These are phyloP conservation scores for Saitozyma podzolica DNA, from an alignment of 768 basidiomycete genomes.

Conservation along the genomic window DNA sequence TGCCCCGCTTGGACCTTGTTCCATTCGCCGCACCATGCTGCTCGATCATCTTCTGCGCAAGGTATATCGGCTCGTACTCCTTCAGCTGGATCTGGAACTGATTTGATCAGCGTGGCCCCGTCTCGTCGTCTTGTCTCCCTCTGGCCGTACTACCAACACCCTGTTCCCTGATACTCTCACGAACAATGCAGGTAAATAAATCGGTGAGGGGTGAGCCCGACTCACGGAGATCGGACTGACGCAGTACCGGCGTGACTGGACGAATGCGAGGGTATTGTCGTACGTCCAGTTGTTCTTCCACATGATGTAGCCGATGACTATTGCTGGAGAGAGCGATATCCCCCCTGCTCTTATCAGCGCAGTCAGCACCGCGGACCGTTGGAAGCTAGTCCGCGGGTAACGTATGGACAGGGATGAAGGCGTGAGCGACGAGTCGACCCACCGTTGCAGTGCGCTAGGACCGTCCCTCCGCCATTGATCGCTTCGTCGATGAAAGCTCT, in stretches of 20 bases:
- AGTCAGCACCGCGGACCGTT: background rate
- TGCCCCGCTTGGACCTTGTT: conserved; percentile 6
- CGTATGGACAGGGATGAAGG: too few relatives aligned
- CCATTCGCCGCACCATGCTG: background rate
- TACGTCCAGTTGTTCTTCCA: conserved; percentile 35
- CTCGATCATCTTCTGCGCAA: conserved; percentile 34
- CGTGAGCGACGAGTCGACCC: background rate
- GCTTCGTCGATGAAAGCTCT: conserved; percentile 45
- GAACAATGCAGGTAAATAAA: background rate
- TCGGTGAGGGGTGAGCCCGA: background rate
- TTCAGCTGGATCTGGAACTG: conserved; percentile 41
- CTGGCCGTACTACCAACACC: background rate
- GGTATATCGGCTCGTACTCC: conserved; percentile 44
- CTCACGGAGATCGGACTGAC: conserved; percentile 49
- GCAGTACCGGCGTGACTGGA: conserved; percentile 52
- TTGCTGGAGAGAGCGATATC: conserved; percentile 47
- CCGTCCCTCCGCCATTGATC: conserved; percentile 39
- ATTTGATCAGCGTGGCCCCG: conserved; percentile 1
- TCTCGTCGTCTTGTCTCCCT: background rate
- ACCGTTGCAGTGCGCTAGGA: conserved; percentile 52
- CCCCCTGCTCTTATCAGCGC: conserved; percentile 36
- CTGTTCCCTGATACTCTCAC: background rate
- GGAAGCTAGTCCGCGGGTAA: background rate
- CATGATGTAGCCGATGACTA: conserved; percentile 53
- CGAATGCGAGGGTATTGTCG: conserved; percentile 41